Conservation (phyloP, 495 filamentous ascomycete species). For the Alectoria sarmentosa region DNA sequence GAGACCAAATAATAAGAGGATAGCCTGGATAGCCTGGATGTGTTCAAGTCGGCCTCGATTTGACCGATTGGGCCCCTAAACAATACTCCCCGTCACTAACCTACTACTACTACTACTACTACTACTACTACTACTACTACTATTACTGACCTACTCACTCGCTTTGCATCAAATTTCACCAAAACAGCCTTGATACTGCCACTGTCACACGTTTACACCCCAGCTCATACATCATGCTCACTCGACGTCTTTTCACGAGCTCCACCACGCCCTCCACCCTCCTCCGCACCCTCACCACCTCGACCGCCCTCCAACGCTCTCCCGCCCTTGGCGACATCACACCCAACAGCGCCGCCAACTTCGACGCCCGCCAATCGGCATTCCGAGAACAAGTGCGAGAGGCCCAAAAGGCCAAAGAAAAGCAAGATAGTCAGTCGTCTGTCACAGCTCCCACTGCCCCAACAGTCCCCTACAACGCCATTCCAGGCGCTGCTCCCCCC, state of each 20-base stretch:
- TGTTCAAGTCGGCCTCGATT: conserved; percentile 4
- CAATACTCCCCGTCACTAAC: not conserved
- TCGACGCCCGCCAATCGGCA: conserved; percentile 72
- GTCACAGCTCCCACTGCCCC: conserved; percentile 38
- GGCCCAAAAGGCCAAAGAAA: conserved; percentile 64
- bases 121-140: not conserved
- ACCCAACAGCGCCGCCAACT: conserved; percentile 58
- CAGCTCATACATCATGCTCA: conserved; percentile 37
- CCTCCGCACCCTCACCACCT: conserved; percentile 55
- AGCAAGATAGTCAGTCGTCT: conserved; percentile 72
- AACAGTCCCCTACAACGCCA: conserved; percentile 27
- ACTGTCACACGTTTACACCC: conserved; percentile 4
- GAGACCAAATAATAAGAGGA: not conserved
- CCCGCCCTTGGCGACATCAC: conserved; percentile 85
- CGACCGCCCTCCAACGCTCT: conserved; percentile 46
- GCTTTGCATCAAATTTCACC: not conserved
- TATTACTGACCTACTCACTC: conserved; percentile 8
- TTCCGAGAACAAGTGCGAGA: conserved; percentile 78
- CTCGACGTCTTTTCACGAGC: conserved; percentile 42
- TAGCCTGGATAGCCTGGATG: conserved; percentile 1
- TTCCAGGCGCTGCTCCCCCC: conserved; percentile 39
- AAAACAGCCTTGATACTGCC: conserved; percentile 16
- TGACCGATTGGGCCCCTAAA: conserved; percentile 10
- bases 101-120: too few relatives aligned
- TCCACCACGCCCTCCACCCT: conserved; percentile 38